Conservation (phyloP, 495 filamentous ascomycete genomes). For the Thermothielavioides terrestris region DNA sequence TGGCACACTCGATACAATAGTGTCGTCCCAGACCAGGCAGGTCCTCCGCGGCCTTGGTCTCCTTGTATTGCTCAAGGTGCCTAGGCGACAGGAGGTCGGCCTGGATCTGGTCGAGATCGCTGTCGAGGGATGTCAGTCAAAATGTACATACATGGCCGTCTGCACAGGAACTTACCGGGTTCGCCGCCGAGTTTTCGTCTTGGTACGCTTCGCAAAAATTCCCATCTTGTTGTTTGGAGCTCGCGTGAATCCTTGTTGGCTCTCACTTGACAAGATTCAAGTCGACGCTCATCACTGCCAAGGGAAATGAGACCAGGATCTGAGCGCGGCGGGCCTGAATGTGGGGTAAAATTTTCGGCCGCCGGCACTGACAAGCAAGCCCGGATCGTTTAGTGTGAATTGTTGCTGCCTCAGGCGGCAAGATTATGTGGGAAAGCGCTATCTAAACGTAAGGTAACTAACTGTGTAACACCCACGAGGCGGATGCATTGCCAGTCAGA, state of each 20-base stretch:
- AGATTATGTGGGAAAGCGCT: background rate
- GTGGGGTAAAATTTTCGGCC: constrained; percentile 2
- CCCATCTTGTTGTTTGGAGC: constrained; percentile 30
- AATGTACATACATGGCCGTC: background rate
- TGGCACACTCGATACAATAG: constrained; percentile 91
- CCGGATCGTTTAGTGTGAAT: too few relatives aligned
- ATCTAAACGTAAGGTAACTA: too few relatives aligned
- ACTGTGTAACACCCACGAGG: too few relatives aligned
- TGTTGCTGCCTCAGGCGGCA: too few relatives aligned
- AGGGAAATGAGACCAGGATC: too few relatives aligned
- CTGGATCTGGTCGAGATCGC: constrained; percentile 83
- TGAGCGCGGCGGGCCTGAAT: too few relatives aligned
- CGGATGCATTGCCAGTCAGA: too few relatives aligned
- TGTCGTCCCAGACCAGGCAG: constrained; percentile 72
- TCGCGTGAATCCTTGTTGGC: background rate
- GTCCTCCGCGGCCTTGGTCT: constrained; percentile 73
- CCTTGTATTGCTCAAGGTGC: constrained; percentile 70
- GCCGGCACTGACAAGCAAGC: too few relatives aligned
- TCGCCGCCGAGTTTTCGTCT: constrained; percentile 53
- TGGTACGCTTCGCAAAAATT: constrained; percentile 44
- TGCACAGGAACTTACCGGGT: constrained; percentile 28
- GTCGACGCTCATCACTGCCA: too few relatives aligned
- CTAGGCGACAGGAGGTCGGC: constrained; percentile 65
- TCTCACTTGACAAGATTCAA: too few relatives aligned
- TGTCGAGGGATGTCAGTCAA: constrained; percentile 26